Evolutionary conservation across 139 green algal species (phyloP).

Genomic region (Tetraselmis chui): DNA sequence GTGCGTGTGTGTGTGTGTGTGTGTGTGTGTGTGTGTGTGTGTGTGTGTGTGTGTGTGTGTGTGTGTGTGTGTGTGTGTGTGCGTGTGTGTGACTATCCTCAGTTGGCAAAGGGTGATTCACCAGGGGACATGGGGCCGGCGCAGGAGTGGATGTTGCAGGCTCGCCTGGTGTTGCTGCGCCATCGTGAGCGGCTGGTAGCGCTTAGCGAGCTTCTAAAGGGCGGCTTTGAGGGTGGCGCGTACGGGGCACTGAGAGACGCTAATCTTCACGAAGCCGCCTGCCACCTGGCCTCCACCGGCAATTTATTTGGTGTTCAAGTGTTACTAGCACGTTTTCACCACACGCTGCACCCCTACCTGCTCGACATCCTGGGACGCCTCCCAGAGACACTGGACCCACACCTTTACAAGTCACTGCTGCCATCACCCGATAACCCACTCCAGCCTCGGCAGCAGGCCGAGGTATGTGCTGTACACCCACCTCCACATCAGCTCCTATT

Average conservation of each 20-base stretch:
- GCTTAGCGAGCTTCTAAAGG: neutral
- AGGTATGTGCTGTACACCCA: too few relatives aligned
- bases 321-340: neutral
- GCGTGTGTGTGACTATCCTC: too few relatives aligned
- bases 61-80: too few relatives aligned
- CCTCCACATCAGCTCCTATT: too few relatives aligned
- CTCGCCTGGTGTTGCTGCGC: neutral
- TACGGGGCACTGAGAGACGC: neutral
- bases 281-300: neutral
- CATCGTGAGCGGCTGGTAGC: neutral
- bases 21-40: too few relatives aligned
- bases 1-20: too few relatives aligned
- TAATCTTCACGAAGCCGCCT: neutral
- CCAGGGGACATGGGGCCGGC: too few relatives aligned
- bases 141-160: neutral
- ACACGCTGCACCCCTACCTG: neutral
- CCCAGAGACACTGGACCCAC: neutral
- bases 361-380: neutral
- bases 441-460: too few relatives aligned
- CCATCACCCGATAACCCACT: neutral
- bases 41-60: too few relatives aligned
- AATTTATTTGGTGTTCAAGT: neutral
- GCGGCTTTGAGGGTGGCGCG: neutral
- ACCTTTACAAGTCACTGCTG: neutral
- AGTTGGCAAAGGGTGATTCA: too few relatives aligned